Evolutionary conservation across 257 asterid genomes (phyloP).

Genomic region (Solanum neorickii): DNA sequence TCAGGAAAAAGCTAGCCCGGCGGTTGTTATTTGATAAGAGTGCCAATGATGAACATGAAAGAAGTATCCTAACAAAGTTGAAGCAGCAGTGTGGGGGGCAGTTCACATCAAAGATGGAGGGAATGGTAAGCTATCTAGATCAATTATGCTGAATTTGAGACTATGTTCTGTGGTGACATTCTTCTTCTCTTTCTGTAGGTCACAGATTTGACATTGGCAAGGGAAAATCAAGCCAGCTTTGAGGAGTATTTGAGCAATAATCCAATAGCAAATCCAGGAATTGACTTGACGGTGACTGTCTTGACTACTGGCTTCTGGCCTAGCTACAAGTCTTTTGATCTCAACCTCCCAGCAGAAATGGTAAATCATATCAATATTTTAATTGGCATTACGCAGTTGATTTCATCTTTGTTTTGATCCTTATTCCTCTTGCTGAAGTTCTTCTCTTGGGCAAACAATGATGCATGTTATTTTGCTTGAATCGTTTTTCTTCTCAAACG

Average conservation of each 20-base stretch:
- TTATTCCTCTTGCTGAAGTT: neutral
- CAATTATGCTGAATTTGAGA: neutral
- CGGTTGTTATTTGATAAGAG: conserved; percentile 93
- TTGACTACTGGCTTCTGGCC: conserved; percentile 99
- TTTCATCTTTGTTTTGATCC: neutral
- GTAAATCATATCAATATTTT: conserved; percentile 18
- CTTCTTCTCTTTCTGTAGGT: conserved; percentile 37
- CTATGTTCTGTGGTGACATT: neutral
- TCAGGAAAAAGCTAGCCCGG: conserved; percentile 95
- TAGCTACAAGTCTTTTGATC: conserved; percentile 94
- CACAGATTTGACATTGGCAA: conserved; percentile 90
- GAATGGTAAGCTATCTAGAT: conserved; percentile 62
- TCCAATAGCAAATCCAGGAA: conserved; percentile 72
- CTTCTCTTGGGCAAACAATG: neutral
- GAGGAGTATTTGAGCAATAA: conserved; percentile 75
- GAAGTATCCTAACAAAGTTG: conserved; percentile 90
- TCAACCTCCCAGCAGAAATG: conserved; percentile 94
- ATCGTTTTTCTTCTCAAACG: neutral
- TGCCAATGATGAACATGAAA: conserved; percentile 97
- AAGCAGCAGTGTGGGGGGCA: conserved; percentile 99
- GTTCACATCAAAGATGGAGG: conserved; percentile 99
- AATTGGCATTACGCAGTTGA: neutral
- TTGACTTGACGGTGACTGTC: conserved; percentile 93
- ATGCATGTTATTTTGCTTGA: neutral
- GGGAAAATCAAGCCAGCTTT: conserved; percentile 84